These are phyloP conservation scores for Alternaria solani DNA, from an alignment of 2,329 filamentous ascomycete genomes.

Conservation along the genomic window DNA sequence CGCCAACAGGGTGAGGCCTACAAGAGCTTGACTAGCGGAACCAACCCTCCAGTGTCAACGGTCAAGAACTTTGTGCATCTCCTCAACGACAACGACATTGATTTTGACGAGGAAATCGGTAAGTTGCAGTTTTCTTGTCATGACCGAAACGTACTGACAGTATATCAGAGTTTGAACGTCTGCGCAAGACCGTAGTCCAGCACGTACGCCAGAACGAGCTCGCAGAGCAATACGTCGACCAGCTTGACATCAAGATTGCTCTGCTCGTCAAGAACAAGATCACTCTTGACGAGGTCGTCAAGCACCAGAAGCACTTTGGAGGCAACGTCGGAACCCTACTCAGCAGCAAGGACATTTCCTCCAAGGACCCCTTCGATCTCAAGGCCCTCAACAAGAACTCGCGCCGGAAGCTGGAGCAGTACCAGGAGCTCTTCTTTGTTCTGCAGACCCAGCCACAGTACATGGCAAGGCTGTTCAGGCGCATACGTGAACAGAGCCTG, in stretches of 20 bases:
- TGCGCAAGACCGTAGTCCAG: constrained; percentile 95
- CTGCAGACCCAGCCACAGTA: constrained; percentile 97
- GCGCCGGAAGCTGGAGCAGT: constrained; percentile 91
- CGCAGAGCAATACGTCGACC: constrained; percentile 96
- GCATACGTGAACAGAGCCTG: constrained; percentile 81
- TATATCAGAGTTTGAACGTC: constrained; percentile 79
- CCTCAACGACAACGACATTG: constrained; percentile 96
- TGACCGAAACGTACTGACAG: constrained; percentile 24
- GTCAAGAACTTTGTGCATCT: constrained; percentile 98
- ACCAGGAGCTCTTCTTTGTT: constrained; percentile 97
- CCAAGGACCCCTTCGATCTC: constrained; percentile 91
- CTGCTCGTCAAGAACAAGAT: constrained; percentile 99
- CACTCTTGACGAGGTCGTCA: constrained; percentile 95
- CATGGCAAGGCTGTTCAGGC: constrained; percentile 84
- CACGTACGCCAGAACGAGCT: constrained; percentile 97
- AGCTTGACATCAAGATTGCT: constrained; percentile 98
- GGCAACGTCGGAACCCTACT: constrained; percentile 85
- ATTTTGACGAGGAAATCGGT: constrained; percentile 94
- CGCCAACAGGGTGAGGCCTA: constrained; percentile 98
- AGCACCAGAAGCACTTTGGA: constrained; percentile 95
- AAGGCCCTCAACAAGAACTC: constrained; percentile 98
- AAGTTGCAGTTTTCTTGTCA: constrained; percentile 16
- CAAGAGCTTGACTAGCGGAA: constrained; percentile 93
- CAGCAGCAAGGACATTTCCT: constrained; percentile 86
- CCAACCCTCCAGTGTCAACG: constrained; percentile 94